These are phyloP conservation scores for Musa troglodytarum DNA, from an alignment of 176 grass and related monocot genomes.

Conservation along the genomic window DNA sequence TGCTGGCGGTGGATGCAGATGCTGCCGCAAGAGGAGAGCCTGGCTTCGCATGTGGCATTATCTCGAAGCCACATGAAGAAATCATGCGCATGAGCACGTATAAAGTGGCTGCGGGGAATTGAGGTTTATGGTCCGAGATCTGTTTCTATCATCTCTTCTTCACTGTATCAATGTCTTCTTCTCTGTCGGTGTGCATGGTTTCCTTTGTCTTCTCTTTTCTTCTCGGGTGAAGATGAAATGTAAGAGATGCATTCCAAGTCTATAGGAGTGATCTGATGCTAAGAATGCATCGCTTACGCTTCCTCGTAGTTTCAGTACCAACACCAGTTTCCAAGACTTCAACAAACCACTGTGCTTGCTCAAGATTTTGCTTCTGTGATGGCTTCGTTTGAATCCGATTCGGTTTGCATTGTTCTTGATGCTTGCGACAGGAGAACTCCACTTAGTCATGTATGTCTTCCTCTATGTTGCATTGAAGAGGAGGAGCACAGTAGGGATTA, in stretches of 20 bases:
- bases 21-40: neutral
- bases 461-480: neutral
- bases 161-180: neutral
- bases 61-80: neutral
- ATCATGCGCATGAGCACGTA: neutral
- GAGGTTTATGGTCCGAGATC: constrained; percentile 79
- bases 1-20: neutral
- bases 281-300: constrained; percentile 63
- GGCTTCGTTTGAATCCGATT: too few species aligned
- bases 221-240: constrained; percentile 21
- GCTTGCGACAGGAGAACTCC: neutral
- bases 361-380: too few species aligned
- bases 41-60: neutral
- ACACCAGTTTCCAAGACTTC: neutral
- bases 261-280: constrained; percentile 23
- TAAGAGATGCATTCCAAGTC: constrained; percentile 63
- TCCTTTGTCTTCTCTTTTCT: neutral
- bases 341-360: too few species aligned
- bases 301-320: neutral
- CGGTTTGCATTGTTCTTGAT: neutral
- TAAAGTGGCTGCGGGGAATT: constrained; percentile 40
- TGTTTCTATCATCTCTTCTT: constrained; percentile 30
- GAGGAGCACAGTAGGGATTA: neutral
- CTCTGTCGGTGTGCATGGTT: neutral
- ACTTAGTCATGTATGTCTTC: neutral